A percentile compares a stretch with the other conserved stretches of the same genome.
These are phyloP conservation scores for Vicia villosa DNA, from an alignment of 306 rosid species.

Conservation along the genomic window DNA sequence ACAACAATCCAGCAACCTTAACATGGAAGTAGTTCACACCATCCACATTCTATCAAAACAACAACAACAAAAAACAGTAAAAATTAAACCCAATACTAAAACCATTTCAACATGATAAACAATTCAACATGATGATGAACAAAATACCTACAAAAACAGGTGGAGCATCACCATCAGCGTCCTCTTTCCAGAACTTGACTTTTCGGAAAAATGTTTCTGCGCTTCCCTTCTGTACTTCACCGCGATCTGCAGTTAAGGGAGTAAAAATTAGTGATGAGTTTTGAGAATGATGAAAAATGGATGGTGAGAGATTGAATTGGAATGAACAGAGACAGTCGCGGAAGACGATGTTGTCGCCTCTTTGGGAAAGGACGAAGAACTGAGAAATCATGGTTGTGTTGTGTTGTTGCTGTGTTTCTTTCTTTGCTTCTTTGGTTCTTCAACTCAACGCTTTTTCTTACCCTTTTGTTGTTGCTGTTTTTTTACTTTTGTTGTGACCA, in stretches of 20 bases:
- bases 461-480: constrained; percentile 5
- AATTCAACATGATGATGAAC: not conserved
- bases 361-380: constrained; percentile 91
- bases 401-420: not conserved
- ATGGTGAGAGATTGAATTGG: too few species aligned
- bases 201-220: constrained; percentile 88
- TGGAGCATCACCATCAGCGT: constrained; percentile 86
- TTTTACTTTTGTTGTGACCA: constrained; percentile 6
- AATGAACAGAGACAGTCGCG: constrained; percentile 45
- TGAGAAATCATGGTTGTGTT: constrained; percentile 67
- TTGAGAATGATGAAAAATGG: too few species aligned
- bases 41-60: constrained; percentile 67
- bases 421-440: not conserved
- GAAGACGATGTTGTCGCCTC: constrained; percentile 93
- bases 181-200: constrained; percentile 91
- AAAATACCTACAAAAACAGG: constrained; percentile 91
- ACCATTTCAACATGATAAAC: not conserved
- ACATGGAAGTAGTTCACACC: constrained; percentile 94
- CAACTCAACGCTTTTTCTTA: constrained; percentile 28
- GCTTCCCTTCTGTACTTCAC: constrained; percentile 80
- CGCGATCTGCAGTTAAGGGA: constrained; percentile 63
- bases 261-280: too few species aligned
- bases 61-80: not conserved
- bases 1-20: constrained; percentile 83
- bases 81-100: not conserved